Evolutionary conservation across 495 filamentous ascomycete genomes (phyloP).

Genomic region (Cenococcum geophilum): DNA sequence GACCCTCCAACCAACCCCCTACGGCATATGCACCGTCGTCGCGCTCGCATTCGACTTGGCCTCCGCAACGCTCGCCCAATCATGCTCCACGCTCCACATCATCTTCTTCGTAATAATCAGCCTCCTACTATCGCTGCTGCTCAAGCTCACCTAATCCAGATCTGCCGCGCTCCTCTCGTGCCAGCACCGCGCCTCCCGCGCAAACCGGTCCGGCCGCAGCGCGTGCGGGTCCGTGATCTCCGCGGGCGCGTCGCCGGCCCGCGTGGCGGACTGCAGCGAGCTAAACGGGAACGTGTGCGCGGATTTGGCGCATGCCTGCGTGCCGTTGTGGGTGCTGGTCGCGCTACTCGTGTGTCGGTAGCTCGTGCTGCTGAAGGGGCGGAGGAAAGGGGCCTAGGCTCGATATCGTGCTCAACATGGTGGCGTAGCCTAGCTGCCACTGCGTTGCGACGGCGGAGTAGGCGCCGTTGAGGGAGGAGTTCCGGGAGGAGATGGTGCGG

Average conservation of each 20-base stretch:
- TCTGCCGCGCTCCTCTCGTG: not conserved
- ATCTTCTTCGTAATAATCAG: conserved; percentile 26
- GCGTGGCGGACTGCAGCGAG: not conserved
- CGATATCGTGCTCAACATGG: conserved; percentile 22
- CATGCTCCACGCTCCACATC: conserved; percentile 16
- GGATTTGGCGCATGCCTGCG: not conserved
- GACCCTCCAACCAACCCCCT: no score
- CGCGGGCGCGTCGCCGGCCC: not conserved
- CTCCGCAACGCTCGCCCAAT: conserved; percentile 7
- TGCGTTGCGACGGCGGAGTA: conserved; percentile 21
- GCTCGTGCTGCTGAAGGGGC: conserved; percentile 14
- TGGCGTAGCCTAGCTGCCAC: conserved; percentile 23
- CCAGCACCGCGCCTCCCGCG: not conserved
- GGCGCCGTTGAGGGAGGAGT: conserved; percentile 11
- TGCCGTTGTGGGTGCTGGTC: not conserved
- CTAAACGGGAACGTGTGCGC: not conserved
- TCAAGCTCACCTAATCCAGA: conserved; percentile 5
- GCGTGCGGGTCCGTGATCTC: not conserved
- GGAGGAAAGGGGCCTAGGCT: conserved; percentile 23
- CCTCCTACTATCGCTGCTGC: conserved; percentile 18
- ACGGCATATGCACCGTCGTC: not conserved
- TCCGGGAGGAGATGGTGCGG: conserved; percentile 2
- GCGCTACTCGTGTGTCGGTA: conserved; percentile 6
- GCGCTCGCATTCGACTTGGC: not conserved
- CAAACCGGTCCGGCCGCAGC: conserved; percentile 2